Evolutionary conservation across 2,329 filamentous ascomycete species (phyloP).

Genomic region (Colletotrichum nymphaeae): DNA sequence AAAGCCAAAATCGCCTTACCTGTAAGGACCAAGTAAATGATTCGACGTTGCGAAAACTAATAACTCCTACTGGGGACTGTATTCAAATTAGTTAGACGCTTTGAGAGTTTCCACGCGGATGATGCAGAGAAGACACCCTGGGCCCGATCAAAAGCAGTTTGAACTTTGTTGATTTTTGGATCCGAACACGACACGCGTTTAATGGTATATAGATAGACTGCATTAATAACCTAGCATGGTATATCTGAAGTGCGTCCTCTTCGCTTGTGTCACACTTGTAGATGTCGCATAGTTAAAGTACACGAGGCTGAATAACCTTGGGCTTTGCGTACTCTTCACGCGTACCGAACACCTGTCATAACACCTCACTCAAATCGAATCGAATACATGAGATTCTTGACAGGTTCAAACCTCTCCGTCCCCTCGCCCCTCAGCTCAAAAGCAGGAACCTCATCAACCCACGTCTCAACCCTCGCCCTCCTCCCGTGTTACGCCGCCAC

Average conservation of each 20-base stretch:
- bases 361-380: not conserved
- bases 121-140: conserved; percentile 1
- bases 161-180: not conserved
- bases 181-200: not conserved
- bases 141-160: conserved; percentile 11
- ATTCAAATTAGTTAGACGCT: conserved; percentile 5
- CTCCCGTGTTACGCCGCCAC: not conserved
- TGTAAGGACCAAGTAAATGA: conserved; percentile 37
- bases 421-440: not conserved
- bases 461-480: not conserved
- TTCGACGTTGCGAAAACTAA: conserved; percentile 7
- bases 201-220: conserved; percentile 28
- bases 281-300: not conserved
- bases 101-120: conserved; percentile 11
- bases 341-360: too few relatives aligned
- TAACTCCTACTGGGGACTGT: conserved; percentile 8
- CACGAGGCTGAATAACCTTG: not conserved
- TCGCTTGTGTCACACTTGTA: not conserved
- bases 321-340: too few relatives aligned
- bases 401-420: not conserved
- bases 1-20: conserved; percentile 39
- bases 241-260: conserved; percentile 32
- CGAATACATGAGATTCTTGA: not conserved
- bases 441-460: not conserved
- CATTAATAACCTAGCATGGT: conserved; percentile 35